phyloP scores from a whole-genome alignment of 352 stramenopile species.

The Pythium aphanidermatum region DNA sequence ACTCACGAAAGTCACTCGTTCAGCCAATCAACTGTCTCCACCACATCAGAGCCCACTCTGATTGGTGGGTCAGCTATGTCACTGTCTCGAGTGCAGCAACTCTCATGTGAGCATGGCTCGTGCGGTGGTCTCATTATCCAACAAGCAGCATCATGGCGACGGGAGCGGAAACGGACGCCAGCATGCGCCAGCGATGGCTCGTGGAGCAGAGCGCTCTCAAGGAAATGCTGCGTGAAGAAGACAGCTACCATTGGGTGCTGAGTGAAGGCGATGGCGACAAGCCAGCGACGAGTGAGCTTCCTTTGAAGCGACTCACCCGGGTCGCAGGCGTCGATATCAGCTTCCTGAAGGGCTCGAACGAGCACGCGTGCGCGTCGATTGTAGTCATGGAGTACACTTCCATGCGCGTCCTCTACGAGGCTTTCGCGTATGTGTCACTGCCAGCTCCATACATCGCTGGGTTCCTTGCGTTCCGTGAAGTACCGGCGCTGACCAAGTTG shows the following conservation, averaged over 20 bases:
- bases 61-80: too few relatives aligned
- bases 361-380: constrained; percentile 76
- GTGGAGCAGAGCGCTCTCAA: constrained; percentile 60
- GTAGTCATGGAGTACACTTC: constrained; percentile 71
- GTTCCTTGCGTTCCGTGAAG: constrained; percentile 79
- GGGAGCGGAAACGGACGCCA: too few relatives aligned
- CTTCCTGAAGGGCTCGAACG: constrained; percentile 71
- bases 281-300: too few relatives aligned
- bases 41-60: too few relatives aligned
- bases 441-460: constrained; percentile 73
- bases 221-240: constrained; percentile 33
- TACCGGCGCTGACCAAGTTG: constrained; percentile 61
- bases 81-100: too few relatives aligned
- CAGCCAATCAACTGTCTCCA: too few relatives aligned
- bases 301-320: constrained; percentile 25
- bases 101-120: too few relatives aligned
- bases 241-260: constrained; percentile 45
- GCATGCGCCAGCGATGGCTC: too few relatives aligned
- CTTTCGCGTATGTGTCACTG: constrained; percentile 79
- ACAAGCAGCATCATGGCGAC: too few relatives aligned
- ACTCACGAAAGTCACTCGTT: too few relatives aligned
- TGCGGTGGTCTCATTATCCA: too few relatives aligned
- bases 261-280: too few relatives aligned
- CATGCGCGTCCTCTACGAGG: constrained; percentile 65
- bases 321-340: constrained; percentile 81